phyloP scores from a whole-genome alignment of 805 yeast species.

The Clavispora vitiphila region DNA sequence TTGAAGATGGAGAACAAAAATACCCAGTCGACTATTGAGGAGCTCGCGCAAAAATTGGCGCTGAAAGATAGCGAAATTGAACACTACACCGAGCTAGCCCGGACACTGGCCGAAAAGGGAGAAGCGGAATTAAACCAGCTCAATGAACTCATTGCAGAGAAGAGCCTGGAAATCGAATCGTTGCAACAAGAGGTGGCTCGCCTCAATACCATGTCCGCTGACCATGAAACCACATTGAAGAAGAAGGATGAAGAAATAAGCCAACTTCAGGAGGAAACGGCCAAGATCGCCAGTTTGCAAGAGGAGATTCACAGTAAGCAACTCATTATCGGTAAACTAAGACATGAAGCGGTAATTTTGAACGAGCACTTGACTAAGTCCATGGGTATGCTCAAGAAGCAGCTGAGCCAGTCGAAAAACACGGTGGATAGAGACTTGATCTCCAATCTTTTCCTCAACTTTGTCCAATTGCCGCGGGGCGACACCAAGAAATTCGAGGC shows the following conservation, averaged over 20 bases:
- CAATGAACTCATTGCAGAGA: slow-evolving; percentile 6
- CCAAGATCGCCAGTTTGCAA: slow-evolving; percentile 45
- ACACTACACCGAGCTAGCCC: slow-evolving; percentile 2
- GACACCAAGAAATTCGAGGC: slow-evolving; percentile 95
- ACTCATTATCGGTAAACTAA: slow-evolving; percentile 77
- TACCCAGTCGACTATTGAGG: slow-evolving; percentile 37
- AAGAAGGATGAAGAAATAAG: slow-evolving; percentile 4
- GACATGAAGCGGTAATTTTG: slow-evolving; percentile 90
- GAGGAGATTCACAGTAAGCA: slow-evolving; percentile 57
- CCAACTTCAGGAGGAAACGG: slow-evolving; percentile 15
- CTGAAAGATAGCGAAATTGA: slow-evolving; percentile 20
- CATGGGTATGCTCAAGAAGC: slow-evolving; percentile 72
- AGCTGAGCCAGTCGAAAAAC: slow-evolving; percentile 54
- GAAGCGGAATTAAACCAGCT: slow-evolving; percentile 1
- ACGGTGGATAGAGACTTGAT: slow-evolving; percentile 84
- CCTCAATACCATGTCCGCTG: background rate
- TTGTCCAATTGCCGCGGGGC: slow-evolving; percentile 82
- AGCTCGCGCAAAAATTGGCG: slow-evolving; percentile 38
- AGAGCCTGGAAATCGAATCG: slow-evolving; percentile 6
- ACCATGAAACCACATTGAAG: slow-evolving; percentile 6
- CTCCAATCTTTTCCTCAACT: slow-evolving; percentile 79
- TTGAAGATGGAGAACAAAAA: slow-evolving; percentile 37
- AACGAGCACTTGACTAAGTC: slow-evolving; percentile 97
- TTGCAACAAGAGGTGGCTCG: background rate
- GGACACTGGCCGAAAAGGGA: slow-evolving; percentile 5